Base-by-base conservation (phyloP, 495 filamentous ascomycete genomes). In the Neurospora sp. region DNA sequence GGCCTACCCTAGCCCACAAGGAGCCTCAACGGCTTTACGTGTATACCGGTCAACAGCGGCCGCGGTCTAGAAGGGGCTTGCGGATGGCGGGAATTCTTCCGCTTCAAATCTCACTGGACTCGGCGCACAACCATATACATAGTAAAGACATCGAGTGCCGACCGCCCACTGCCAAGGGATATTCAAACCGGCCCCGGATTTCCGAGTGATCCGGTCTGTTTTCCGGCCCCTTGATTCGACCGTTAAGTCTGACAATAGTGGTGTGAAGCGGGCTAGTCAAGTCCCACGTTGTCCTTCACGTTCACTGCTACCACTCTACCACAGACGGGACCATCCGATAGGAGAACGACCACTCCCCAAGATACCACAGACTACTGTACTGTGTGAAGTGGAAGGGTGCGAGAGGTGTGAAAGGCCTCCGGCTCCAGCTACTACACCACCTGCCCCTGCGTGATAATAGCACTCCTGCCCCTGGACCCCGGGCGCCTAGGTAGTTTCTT, bases 141-240 rank as follows among this genome's bases (percentile, higher is more conserved):
- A 62, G n/a, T 59, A 24, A 59, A 28, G 48, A 59, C 45, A 24
- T 54, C 45, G 45, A 54, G 45, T 54, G 21, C n/a, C 43, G 43
- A 21, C 43, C n/a, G 43, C 43, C 24, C 10, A 59, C 21, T 59
- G 48, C 48, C 11, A 15, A 13, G 21, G 54, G 6, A 62, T 34
- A 62, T 17, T 4, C 54, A 34, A 34, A 66, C 79, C 79, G 77
- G 76, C 77, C 78, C 73, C 69, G 21, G 42, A 74, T 42, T 74
- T 42, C 75, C 73, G 77, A 72, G 43, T 6, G 39, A 72, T 72
- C 75, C 77, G 72, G 73, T 48, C 54, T 66, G 28, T 34, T 59
- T 70, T 71, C 39, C 71, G 39, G 39, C 37, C 72, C 43, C 73
- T 75, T 80, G 72, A 77, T 78, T 77, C 71, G 77, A 77, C 72